phyloP scores from a whole-genome alignment of 768 basidiomycete species.

The Phylloporus sp. region DNA sequence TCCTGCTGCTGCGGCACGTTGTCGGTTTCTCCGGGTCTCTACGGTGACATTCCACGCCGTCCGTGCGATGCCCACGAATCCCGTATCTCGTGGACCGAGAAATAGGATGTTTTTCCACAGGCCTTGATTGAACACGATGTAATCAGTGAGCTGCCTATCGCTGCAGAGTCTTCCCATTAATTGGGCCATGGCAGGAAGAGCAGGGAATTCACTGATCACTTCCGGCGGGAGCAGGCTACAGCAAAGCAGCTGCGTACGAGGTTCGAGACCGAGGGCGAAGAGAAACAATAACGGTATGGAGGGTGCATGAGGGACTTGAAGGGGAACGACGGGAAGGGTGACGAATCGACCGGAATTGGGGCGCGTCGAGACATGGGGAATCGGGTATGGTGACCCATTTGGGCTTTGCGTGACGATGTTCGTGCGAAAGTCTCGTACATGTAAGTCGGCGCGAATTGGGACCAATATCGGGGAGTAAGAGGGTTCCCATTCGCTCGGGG shows the following conservation, averaged over 20 bases:
- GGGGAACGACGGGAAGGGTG: slow-evolving; percentile 48
- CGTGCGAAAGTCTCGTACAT: slow-evolving; percentile 35
- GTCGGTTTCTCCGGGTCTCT: slow-evolving; percentile 45
- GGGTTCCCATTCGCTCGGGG: slow-evolving; percentile 25
- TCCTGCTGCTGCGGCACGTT: slow-evolving; percentile 11
- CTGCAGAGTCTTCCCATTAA: slow-evolving; percentile 41
- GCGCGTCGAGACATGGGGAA: slow-evolving; percentile 21
- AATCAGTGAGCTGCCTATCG: slow-evolving; percentile 31
- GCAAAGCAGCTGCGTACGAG: slow-evolving; percentile 42
- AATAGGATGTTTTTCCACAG: slow-evolving; percentile 61
- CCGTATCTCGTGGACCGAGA: slow-evolving; percentile 44
- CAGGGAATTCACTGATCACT: slow-evolving; percentile 55
- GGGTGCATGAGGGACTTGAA: slow-evolving; percentile 46
- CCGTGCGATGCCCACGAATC: slow-evolving; percentile 44
- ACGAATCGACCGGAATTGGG: slow-evolving; percentile 32
- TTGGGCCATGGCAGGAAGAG: slow-evolving; percentile 52
- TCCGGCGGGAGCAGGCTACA: slow-evolving; percentile 49
- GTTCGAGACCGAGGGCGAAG: slow-evolving; percentile 52
- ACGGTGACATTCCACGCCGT: slow-evolving; percentile 73
- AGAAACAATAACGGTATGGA: slow-evolving; percentile 56
- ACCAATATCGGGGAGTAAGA: slow-evolving; percentile 41
- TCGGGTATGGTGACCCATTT: slow-evolving; percentile 33
- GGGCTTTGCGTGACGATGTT: slow-evolving; percentile 32
- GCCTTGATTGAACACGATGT: slow-evolving; percentile 46
- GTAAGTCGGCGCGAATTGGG: slow-evolving; percentile 49